Percentiles rank a stretch among this genome's conserved stretches.
These are phyloP conservation scores for Besnoitia besnoiti DNA, from an alignment of 169 alveolate species.

Conservation along the genomic window DNA sequence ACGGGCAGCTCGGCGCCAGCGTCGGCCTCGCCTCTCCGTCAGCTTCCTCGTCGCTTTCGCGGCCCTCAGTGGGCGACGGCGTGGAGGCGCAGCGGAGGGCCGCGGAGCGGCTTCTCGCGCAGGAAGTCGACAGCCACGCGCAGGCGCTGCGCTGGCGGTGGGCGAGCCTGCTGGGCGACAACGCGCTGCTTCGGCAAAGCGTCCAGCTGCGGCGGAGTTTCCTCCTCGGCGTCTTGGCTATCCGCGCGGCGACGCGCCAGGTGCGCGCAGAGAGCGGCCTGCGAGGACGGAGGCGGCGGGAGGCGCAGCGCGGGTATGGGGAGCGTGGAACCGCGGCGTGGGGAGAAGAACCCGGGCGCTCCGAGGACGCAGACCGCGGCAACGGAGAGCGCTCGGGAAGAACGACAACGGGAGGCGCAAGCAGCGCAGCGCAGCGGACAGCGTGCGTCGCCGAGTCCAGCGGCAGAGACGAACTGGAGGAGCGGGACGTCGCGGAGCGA, in stretches of 20 bases:
- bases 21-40: neutral
- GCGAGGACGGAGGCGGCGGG: neutral
- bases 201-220: conserved; percentile 18
- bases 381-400: no score
- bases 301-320: no score
- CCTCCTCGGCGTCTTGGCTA: neutral
- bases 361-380: no score
- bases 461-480: neutral
- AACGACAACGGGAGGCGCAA: no score
- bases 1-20: no score
- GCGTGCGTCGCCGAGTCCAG: neutral
- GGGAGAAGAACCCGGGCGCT: no score
- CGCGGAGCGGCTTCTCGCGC: neutral
- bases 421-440: neutral
- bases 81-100: neutral
- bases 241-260: neutral
- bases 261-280: neutral
- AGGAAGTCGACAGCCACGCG: neutral
- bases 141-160: conserved; percentile 28
- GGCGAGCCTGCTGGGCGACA: neutral
- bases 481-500: neutral
- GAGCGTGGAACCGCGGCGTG: no score
- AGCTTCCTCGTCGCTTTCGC: neutral
- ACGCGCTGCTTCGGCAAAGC: conserved; percentile 2
- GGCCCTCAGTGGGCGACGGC: neutral